phyloP scores from a whole-genome alignment of 1,284 basidiomycete species.

The Irpex sp. region DNA sequence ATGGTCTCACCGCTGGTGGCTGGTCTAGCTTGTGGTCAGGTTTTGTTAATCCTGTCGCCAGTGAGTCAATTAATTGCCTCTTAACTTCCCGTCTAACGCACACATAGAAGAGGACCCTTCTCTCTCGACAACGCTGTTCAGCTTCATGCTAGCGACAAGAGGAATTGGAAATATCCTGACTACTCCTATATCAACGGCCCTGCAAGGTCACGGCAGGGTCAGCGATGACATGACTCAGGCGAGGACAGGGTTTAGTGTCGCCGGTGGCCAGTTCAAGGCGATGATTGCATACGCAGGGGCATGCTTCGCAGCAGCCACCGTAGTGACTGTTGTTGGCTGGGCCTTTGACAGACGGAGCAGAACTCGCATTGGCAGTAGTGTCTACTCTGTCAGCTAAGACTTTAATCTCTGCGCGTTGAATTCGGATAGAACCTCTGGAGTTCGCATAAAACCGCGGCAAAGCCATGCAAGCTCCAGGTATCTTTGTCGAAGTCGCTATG shows the following conservation, averaged over 20 bases:
- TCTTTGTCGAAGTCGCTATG: no score
- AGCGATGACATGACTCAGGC: constrained; percentile 7
- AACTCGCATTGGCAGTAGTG: not conserved
- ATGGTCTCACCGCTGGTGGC: constrained; percentile 33
- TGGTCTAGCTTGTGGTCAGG: constrained; percentile 34
- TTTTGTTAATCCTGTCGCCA: constrained; percentile 28
- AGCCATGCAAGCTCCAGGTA: no score
- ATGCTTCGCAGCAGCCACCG: constrained; percentile 4
- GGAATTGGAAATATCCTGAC: constrained; percentile 9
- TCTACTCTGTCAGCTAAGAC: no score
- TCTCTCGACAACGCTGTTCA: constrained; percentile 14
- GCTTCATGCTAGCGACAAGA: constrained; percentile 2
- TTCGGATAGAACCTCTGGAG: no score
- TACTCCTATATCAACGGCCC: constrained; percentile 8
- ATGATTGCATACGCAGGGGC: constrained; percentile 5
- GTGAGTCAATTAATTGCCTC: constrained; percentile 13
- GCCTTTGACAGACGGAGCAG: constrained; percentile 16
- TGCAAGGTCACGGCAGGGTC: not conserved
- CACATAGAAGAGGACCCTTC: constrained; percentile 32
- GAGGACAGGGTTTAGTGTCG: constrained; percentile 4
- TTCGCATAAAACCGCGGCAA: no score
- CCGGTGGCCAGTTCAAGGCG: constrained; percentile 1
- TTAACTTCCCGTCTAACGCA: not conserved
- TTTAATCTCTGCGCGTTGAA: no score
- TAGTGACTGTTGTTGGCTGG: constrained; percentile 4